These are phyloP conservation scores for Cryptococcus sp. DNA, from an alignment of 1,284 basidiomycete genomes.

Conservation along the genomic window DNA sequence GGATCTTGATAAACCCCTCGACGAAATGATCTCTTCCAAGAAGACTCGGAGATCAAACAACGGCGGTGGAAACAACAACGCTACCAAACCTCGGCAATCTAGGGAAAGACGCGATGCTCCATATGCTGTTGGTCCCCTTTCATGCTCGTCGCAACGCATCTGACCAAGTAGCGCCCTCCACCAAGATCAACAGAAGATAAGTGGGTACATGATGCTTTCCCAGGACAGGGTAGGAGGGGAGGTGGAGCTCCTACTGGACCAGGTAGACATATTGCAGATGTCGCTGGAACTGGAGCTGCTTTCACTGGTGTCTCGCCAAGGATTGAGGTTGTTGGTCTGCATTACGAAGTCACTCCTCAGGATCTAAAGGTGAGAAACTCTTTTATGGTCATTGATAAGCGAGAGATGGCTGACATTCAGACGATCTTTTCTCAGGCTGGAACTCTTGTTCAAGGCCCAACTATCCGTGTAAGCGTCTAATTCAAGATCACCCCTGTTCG, in stretches of 20 bases:
- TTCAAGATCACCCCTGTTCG: not conserved
- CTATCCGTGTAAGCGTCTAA: conserved; percentile 72
- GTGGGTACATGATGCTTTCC: conserved; percentile 48
- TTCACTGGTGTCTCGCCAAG: conserved; percentile 55
- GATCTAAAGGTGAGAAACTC: conserved; percentile 79
- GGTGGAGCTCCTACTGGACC: not conserved
- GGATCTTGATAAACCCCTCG: conserved; percentile 47
- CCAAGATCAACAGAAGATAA: conserved; percentile 42
- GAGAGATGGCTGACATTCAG: conserved; percentile 48
- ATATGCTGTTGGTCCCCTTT: conserved; percentile 29
- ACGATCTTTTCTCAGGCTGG: conserved; percentile 88
- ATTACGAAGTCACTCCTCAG: conserved; percentile 86
- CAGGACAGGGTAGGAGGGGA: conserved; percentile 12
- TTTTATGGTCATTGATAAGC: not conserved
- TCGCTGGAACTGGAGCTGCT: conserved; percentile 18
- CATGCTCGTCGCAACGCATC: not conserved
- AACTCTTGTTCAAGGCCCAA: conserved; percentile 82
- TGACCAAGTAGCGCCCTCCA: conserved; percentile 37
- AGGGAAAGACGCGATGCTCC: conserved; percentile 22
- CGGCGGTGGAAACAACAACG: not conserved
- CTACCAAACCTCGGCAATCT: conserved; percentile 6
- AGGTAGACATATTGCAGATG: conserved; percentile 2
- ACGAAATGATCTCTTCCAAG: conserved; percentile 39
- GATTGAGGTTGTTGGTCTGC: conserved; percentile 79
- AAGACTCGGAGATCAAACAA: conserved; percentile 18